phyloP scores from a whole-genome alignment of 2,329 filamentous ascomycete genomes.

The Albophoma yamanashiensis region DNA sequence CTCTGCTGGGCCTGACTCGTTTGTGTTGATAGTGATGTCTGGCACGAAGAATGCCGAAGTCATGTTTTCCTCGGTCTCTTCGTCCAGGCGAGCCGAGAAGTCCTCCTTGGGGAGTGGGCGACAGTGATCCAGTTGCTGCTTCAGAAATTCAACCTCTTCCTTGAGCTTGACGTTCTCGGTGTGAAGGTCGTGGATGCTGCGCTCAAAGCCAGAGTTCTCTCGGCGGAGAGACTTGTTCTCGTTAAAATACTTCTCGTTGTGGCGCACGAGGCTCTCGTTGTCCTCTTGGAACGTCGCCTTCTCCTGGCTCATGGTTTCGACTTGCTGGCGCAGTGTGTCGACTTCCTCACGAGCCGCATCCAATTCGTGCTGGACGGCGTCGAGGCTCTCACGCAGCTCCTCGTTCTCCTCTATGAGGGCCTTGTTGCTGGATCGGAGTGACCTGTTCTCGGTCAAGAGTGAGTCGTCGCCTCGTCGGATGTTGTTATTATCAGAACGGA shows the following conservation, averaged over 20 bases:
- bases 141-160: slow-evolving; percentile 34
- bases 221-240: slow-evolving; percentile 39
- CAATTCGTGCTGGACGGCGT: slow-evolving; percentile 29
- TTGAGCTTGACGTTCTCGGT: slow-evolving; percentile 35
- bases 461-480: slow-evolving; percentile 32
- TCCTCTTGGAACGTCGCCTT: slow-evolving; percentile 36
- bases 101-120: slow-evolving; percentile 26
- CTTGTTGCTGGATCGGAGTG: slow-evolving; percentile 30
- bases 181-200: slow-evolving; percentile 32
- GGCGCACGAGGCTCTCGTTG: slow-evolving; percentile 39
- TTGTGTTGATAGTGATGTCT: slow-evolving; percentile 43
- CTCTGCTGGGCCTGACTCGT: slow-evolving; percentile 19
- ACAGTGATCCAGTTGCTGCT: slow-evolving; percentile 32
- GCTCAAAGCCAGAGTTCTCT: slow-evolving; percentile 38
- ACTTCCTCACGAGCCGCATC: slow-evolving; percentile 28
- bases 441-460: slow-evolving; percentile 31
- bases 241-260: slow-evolving; percentile 44
- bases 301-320: slow-evolving; percentile 29
- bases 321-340: slow-evolving; percentile 26
- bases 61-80: slow-evolving; percentile 40
- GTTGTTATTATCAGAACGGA: slow-evolving; percentile 29
- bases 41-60: slow-evolving; percentile 49
- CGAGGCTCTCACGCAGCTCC: slow-evolving; percentile 30
- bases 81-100: slow-evolving; percentile 21
- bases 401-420: slow-evolving; percentile 31